Percentiles rank a stretch among this genome's conserved stretches.
phyloP scores from a whole-genome alignment of 2,329 filamentous ascomycete species.

The Pestalotiopsis sp. region DNA sequence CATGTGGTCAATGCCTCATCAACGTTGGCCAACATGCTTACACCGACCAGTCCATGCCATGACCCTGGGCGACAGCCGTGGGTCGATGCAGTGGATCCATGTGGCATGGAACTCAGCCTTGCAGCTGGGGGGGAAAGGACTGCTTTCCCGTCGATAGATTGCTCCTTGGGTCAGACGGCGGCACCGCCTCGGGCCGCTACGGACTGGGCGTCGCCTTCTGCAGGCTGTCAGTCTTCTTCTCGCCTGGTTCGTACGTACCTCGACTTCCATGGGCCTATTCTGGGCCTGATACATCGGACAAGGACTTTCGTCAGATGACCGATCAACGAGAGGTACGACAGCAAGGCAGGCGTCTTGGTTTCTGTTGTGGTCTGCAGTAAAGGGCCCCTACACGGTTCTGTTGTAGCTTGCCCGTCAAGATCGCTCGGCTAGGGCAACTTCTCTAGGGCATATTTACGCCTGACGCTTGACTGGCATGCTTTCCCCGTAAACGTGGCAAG shows the following conservation, averaged over 20 bases:
- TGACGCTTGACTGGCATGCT: not conserved
- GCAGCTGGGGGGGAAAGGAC: not conserved
- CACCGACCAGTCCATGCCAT: not conserved
- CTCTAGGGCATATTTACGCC: not conserved
- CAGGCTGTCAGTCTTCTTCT: not conserved
- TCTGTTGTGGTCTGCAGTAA: not conserved
- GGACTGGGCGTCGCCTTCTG: not conserved
- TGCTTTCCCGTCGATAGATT: not conserved
- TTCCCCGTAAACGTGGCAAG: not conserved
- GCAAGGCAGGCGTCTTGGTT: no score
- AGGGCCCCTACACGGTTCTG: not conserved
- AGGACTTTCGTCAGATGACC: not conserved
- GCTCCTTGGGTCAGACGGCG: not conserved
- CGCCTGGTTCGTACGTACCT: not conserved
- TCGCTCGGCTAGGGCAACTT: not conserved
- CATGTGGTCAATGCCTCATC: not conserved
- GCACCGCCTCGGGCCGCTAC: constrained; percentile 7
- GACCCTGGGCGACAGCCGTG: not conserved
- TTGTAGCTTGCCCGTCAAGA: not conserved
- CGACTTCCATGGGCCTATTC: not conserved
- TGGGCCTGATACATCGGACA: not conserved
- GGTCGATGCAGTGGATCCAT: constrained; percentile 4
- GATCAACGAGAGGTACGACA: no score
- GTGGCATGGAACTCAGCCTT: constrained; percentile 3
- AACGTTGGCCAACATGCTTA: not conserved